These are phyloP conservation scores for Litchi chinensis DNA, from an alignment of 345 rosid genomes.

Conservation along the genomic window DNA sequence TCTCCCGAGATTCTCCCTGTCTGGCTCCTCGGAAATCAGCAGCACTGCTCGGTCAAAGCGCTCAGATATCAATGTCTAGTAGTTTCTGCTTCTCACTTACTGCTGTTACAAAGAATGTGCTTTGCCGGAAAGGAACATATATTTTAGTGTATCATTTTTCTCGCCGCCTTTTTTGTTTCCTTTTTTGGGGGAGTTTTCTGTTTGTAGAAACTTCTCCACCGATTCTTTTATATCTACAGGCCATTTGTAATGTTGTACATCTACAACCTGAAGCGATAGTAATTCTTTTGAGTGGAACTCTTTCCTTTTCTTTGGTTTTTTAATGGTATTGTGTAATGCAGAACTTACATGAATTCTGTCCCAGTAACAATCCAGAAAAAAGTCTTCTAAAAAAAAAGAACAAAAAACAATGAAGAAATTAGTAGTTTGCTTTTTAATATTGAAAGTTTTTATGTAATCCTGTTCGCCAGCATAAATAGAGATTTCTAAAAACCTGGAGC, in stretches of 20 bases:
- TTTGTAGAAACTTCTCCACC: conserved; percentile 10
- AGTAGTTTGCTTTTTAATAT: no score
- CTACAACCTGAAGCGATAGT: neutral
- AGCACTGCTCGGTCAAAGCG: conserved; percentile 74
- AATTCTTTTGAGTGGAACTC: neutral
- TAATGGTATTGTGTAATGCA: neutral
- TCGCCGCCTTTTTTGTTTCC: neutral
- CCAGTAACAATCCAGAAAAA: neutral
- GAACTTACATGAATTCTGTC: neutral
- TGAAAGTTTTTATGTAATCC: no score
- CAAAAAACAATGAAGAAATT: no score
- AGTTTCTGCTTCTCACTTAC: neutral
- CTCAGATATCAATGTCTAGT: conserved; percentile 77
- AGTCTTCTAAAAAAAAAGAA: no score
- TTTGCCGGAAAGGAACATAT: neutral
- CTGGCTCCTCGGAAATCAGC: conserved; percentile 55
- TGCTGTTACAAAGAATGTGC: neutral
- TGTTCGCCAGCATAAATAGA: no score
- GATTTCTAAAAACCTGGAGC: no score
- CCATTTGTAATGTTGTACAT: conserved; percentile 26
- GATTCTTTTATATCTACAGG: conserved; percentile 33
- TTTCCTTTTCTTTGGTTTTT: neutral
- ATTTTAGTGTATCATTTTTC: conserved; percentile 18
- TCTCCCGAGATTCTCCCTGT: conserved; percentile 70
- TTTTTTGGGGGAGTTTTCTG: neutral